Conservation (phyloP, 2,329 filamentous ascomycete species). For the Esteya vermicola region DNA sequence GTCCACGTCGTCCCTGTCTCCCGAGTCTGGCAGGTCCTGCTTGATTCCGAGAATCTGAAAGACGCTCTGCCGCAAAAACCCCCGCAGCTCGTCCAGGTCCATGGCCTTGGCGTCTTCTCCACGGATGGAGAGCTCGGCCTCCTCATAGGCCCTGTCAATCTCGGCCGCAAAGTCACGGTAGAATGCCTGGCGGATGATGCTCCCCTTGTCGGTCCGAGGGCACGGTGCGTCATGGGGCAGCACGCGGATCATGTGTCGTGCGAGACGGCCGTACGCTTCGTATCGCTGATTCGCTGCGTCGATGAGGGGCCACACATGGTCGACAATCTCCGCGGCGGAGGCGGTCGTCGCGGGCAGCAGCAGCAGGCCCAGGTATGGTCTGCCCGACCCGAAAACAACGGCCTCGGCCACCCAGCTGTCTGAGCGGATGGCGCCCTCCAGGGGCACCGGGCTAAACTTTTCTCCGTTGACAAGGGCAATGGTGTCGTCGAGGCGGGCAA, state of each 20-base stretch:
- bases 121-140: slow-evolving; percentile 21
- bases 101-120: slow-evolving; percentile 24
- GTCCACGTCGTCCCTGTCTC: slow-evolving; percentile 31
- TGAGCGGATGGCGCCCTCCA: slow-evolving; percentile 2
- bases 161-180: slow-evolving; percentile 27
- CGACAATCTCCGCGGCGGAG: slow-evolving; percentile 13
- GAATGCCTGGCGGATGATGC: slow-evolving; percentile 33
- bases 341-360: slow-evolving; percentile 19
- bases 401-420: slow-evolving; percentile 29
- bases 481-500: slow-evolving; percentile 28
- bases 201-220: slow-evolving; percentile 38
- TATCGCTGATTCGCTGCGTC: slow-evolving; percentile 16
- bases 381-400: slow-evolving; percentile 35
- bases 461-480: slow-evolving; percentile 23
- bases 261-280: slow-evolving; percentile 23
- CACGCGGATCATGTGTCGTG: slow-evolving; percentile 33
- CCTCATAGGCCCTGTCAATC: slow-evolving; percentile 33
- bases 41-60: background rate
- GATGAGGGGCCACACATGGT: slow-evolving; percentile 19
- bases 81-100: slow-evolving; percentile 24
- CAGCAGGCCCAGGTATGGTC: slow-evolving; percentile 29
- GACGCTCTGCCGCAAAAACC: slow-evolving; percentile 4
- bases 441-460: slow-evolving; percentile 7
- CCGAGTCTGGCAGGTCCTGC: slow-evolving; percentile 7
- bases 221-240: slow-evolving; percentile 26